phyloP scores from a whole-genome alignment of 1,284 basidiomycete species.

The Melanopsichium pennsylvanicum region DNA sequence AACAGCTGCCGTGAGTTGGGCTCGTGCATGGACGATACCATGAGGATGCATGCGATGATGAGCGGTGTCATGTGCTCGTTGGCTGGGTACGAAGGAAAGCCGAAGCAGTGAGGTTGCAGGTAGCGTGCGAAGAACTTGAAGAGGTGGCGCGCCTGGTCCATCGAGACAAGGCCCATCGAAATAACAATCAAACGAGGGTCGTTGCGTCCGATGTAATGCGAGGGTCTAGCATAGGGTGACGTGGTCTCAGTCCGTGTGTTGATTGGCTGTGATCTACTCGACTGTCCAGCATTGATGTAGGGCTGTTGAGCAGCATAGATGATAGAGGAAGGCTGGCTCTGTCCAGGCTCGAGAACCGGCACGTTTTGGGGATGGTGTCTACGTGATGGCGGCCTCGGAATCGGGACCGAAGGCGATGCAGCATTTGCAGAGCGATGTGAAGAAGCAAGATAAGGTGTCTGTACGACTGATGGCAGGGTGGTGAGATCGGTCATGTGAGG shows the following conservation, averaged over 20 bases:
- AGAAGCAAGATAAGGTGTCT: slow-evolving; percentile 2
- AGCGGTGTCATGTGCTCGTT: slow-evolving; percentile 58
- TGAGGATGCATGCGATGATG: slow-evolving; percentile 56
- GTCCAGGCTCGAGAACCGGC: slow-evolving; percentile 21
- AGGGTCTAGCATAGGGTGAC: slow-evolving; percentile 45
- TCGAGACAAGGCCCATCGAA: slow-evolving; percentile 49
- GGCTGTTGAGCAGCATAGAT: slow-evolving; percentile 19
- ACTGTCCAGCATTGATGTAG: not conserved
- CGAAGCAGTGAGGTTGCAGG: slow-evolving; percentile 56
- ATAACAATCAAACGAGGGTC: slow-evolving; percentile 57
- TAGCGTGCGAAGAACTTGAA: slow-evolving; percentile 58
- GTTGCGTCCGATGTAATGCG: slow-evolving; percentile 43
- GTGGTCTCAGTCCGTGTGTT: not conserved
- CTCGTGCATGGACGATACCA: slow-evolving; percentile 54
- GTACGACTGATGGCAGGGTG: not conserved
- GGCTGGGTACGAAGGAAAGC: slow-evolving; percentile 57
- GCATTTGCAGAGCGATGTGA: not conserved
- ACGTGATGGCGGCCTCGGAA: not conserved
- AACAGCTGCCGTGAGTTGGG: slow-evolving; percentile 39
- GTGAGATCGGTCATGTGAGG: not conserved
- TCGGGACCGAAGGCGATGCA: not conserved
- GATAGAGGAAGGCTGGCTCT: slow-evolving; percentile 29
- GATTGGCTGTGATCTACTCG: not conserved
- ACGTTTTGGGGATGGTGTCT: not conserved
- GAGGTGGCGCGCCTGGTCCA: slow-evolving; percentile 53